Evolutionary conservation across 805 yeast genomes (phyloP), one percentile per base, ranked within the genome.

Genomic region (Saccharomycopsis microspora): DNA sequence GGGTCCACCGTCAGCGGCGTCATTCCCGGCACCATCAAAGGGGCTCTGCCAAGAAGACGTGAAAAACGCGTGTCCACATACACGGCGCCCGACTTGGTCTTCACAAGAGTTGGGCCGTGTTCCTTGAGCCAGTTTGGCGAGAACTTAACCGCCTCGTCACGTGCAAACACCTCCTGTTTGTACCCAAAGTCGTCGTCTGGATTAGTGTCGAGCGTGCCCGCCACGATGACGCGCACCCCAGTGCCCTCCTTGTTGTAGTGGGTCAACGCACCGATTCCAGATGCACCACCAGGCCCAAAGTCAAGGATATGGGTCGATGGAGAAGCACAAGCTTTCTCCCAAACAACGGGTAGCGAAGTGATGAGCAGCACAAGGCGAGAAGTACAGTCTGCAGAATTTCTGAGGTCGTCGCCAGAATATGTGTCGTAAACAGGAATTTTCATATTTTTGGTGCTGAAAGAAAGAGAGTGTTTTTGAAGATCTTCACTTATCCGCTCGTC

Each of bases 171-270:
- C 68, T 93, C 99, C 68, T 90, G 95, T 69, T 90, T 93, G 77
- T 81, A 88, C 37, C 98, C 98, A 57, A 80, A 84, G 62, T 90
- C 97, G 49, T 86, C 90, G 54, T 83, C 86, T 42, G 75, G 68
- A 42, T 74, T 68, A 47, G 69, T 70, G 56, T 85, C 96, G 51
- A 93, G 70, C 54, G 93, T 81, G 65, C 97, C 97, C 45, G 95
- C 97, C 57, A 94, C 76, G 58, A 93, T 86, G 55, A 90, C 72
- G 67, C 99, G 84, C 44, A 85, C 84, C 67, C 99, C 99, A 45
- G 97, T 87, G 66, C 99, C 99, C 60, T 93, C 98, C 68, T 90
- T 93, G 74, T 90, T 93, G 69, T 95, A 83, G 69, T 88, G 96
- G 49, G 98, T 93, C 58, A 93, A 75, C 53, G 85, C 85, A 69